Percentiles rank a stretch among this genome's conserved stretches.
Evolutionary conservation across 305 asterid species (phyloP).

Genomic region (Plantago rigida): DNA sequence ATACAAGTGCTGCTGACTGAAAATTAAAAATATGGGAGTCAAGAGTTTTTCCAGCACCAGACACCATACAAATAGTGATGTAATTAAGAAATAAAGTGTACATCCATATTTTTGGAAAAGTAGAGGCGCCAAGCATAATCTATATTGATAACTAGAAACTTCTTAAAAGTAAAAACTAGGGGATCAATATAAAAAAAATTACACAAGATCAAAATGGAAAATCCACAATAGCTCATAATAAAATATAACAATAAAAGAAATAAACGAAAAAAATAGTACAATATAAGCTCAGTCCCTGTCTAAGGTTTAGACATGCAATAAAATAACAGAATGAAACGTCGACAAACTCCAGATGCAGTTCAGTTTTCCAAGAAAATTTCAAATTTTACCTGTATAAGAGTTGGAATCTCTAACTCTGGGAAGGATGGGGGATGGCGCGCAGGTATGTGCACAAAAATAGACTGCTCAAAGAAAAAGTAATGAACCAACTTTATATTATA

Average conservation of each 20-base stretch:
- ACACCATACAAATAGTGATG: constrained; percentile 18
- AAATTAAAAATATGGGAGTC: constrained; percentile 21
- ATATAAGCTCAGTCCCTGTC: too few relatives aligned
- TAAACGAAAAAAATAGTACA: too few relatives aligned
- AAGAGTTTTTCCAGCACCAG: constrained; percentile 10
- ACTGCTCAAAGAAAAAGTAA: constrained; percentile 45
- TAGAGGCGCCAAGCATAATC: constrained; percentile 18
- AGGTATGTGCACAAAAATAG: constrained; percentile 87
- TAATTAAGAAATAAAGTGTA: background rate
- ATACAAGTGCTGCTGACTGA: constrained; percentile 89
- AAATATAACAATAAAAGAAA: constrained; percentile 5
- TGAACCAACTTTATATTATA: constrained; percentile 15
- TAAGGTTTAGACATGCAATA: background rate
- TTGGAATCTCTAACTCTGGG: constrained; percentile 87
- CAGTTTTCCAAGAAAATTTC: too few relatives aligned
- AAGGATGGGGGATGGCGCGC: constrained; percentile 85
- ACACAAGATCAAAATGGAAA: constrained; percentile 17
- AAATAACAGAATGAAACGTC: constrained; percentile 4
- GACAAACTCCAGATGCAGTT: background rate
- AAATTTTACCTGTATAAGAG: constrained; percentile 70
- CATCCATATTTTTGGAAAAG: constrained; percentile 3
- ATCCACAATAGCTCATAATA: background rate
- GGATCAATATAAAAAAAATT: constrained; percentile 8
- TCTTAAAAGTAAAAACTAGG: background rate
- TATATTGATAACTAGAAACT: too few relatives aligned